phyloP scores from a whole-genome alignment of 345 rosid species.

The Eutrema heterophyllum region DNA sequence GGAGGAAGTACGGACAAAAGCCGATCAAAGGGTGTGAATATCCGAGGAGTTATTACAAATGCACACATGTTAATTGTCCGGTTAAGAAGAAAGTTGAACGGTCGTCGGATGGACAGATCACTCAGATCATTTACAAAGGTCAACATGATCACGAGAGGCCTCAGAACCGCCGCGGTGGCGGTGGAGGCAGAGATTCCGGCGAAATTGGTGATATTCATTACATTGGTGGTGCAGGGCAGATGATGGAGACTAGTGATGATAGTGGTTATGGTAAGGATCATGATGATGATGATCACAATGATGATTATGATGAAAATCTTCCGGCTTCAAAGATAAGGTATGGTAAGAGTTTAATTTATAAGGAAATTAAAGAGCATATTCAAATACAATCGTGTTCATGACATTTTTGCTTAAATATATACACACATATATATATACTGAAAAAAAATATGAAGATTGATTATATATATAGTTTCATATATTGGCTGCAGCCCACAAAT shows the following conservation, averaged over 20 bases:
- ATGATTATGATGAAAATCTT: conserved; percentile 47
- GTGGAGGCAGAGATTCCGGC: conserved; percentile 22
- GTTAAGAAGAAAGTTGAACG: conserved; percentile 97
- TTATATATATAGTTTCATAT: neutral
- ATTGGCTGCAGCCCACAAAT: neutral
- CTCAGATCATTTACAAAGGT: conserved; percentile 92
- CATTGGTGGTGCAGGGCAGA: conserved; percentile 20
- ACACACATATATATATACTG: neutral
- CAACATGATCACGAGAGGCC: conserved; percentile 87
- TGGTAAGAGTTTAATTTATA: neutral
- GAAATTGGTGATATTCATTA: conserved; percentile 26
- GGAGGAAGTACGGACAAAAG: conserved; percentile 97
- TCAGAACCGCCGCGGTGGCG: conserved; percentile 65
- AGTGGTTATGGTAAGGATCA: conserved; percentile 37
- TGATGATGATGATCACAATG: conserved; percentile 39
- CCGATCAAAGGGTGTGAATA: conserved; percentile 91
- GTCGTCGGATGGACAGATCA: conserved; percentile 75
- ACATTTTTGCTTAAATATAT: neutral
- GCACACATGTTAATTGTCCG: conserved; percentile 71
- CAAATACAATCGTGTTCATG: neutral
- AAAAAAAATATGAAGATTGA: neutral
- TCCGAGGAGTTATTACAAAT: conserved; percentile 96
- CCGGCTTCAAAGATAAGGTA: conserved; percentile 66
- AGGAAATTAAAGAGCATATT: neutral
- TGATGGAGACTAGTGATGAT: conserved; percentile 33